phyloP scores from a whole-genome alignment of 2,329 filamentous ascomycete genomes.

The Diaporthe eres region DNA sequence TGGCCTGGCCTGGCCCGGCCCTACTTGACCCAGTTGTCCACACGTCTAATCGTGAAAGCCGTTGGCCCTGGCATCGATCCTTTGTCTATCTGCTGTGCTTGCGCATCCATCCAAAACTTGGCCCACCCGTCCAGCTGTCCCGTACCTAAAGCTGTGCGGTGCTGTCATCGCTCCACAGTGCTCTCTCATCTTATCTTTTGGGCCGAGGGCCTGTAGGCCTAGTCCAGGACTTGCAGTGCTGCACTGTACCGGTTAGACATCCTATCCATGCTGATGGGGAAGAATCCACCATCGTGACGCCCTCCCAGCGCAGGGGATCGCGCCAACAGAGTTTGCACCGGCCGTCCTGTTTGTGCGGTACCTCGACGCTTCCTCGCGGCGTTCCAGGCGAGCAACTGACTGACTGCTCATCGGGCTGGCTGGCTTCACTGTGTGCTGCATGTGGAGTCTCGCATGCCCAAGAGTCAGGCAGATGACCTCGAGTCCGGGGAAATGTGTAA shows the following conservation, averaged over 20 bases:
- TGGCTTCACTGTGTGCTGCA: slow-evolving; percentile 22
- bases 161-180: slow-evolving; percentile 40
- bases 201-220: neutral
- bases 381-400: slow-evolving; percentile 8
- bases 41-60: neutral
- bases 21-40: neutral
- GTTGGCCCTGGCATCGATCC: slow-evolving; percentile 2
- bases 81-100: neutral
- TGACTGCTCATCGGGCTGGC: slow-evolving; percentile 25
- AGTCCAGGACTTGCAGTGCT: neutral
- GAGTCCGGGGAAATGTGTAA: slow-evolving; percentile 37
- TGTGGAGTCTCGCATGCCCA: slow-evolving; percentile 33
- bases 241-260: neutral
- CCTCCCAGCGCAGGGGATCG: slow-evolving; percentile 23
- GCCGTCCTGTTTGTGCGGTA: slow-evolving; percentile 28
- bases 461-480: slow-evolving; percentile 39
- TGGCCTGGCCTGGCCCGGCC: neutral
- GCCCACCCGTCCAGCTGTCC: slow-evolving; percentile 19
- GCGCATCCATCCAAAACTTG: slow-evolving; percentile 20
- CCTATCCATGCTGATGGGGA: neutral
- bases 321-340: slow-evolving; percentile 10
- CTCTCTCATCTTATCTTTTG: slow-evolving; percentile 35
- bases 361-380: slow-evolving; percentile 10
- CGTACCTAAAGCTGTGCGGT: slow-evolving; percentile 34
- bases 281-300: slow-evolving; percentile 25